These are phyloP conservation scores for Ambispora gerdemannii DNA, from an alignment of 192 early-diverging fungal genomes.

Conservation along the genomic window DNA sequence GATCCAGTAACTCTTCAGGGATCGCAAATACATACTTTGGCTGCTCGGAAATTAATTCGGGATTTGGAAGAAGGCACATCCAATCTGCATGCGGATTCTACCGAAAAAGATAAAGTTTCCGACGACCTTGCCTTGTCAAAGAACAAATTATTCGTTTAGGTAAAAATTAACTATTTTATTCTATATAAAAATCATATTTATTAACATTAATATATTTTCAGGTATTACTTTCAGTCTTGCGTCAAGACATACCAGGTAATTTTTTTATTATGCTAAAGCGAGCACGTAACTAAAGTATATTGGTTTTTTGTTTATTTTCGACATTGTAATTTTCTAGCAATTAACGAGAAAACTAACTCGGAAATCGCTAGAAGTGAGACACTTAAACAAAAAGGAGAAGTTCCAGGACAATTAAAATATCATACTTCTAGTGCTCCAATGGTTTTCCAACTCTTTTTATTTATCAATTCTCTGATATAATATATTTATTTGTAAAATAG, in stretches of 20 bases:
- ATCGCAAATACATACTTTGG: constrained; percentile 20
- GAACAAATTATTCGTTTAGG: not conserved
- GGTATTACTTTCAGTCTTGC: constrained; percentile 2
- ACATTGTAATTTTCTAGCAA: constrained; percentile 18
- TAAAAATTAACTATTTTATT: too few relatives aligned
- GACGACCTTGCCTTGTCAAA: not conserved
- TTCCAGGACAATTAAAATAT: not conserved
- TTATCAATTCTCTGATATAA: too few relatives aligned
- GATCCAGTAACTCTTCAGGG: constrained; percentile 15
- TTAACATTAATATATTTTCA: too few relatives aligned
- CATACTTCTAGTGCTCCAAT: not conserved
- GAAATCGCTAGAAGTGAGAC: not conserved
- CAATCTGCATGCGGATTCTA: constrained; percentile 19
- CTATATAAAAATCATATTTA: too few relatives aligned
- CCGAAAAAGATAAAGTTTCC: not conserved
- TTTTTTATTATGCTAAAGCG: not conserved
- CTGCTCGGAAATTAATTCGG: constrained; percentile 25
- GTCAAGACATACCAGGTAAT: constrained; percentile 23
- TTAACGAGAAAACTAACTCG: not conserved
- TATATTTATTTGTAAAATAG: too few relatives aligned
- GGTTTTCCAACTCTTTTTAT: too few relatives aligned
- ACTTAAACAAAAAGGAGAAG: not conserved
- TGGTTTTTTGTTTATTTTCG: not conserved
- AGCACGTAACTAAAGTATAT: not conserved
- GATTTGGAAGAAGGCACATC: constrained; percentile 20